Base-by-base conservation (phyloP, 2,329 filamentous ascomycete species). In the Bipolaris cookei region DNA sequence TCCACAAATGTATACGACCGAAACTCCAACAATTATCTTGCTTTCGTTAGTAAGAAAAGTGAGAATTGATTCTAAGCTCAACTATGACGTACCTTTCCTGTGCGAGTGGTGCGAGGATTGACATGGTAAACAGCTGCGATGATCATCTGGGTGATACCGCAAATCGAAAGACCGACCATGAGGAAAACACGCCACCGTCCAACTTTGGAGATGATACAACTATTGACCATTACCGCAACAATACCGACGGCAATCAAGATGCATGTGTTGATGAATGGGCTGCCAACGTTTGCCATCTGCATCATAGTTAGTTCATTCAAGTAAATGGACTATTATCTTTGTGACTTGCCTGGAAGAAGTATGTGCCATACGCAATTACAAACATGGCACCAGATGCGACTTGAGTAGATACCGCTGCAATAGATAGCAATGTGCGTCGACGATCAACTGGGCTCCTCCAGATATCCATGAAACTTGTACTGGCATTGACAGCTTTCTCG, bases 311-410 rank as follows among this genome's bases (percentile, higher is more conserved):
- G n/a, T n/a, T n/a, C n/a, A n/a, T n/a, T n/a, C n/a, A n/a, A n/a
- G n/a, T n/a, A n/a, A n/a, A n/a, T n/a, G n/a, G n/a, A n/a, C n/a
- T n/a, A n/a, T n/a, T n/a, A n/a, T n/a, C n/a, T n/a, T n/a, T n/a
- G n/a, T n/a, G n/a, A 23, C 52, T 39, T n/a, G 53, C 57, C 30
- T 63, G 62, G 58, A 74, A 74, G 56, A 74, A 74, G 57, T 73
- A 74, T 1, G 71, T 74, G 23, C 71, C 70, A 16, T 74, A 74
- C 3, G 71, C 69, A 23, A 73, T 73, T 59, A 74, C 70, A 35
- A 73, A 85, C 82, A 84, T 85, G 16, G 82, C 80, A 8, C 83
- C 83, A 1, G 80, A 83, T 2, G 82, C 83, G 3, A 82, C 83
- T 63, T 85, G 83, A 0, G 81, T 79, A 0, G 78, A 79, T 14